Conservation (phyloP, 2,329 filamentous ascomycete species). For the Aurifilum marmelostoma region DNA sequence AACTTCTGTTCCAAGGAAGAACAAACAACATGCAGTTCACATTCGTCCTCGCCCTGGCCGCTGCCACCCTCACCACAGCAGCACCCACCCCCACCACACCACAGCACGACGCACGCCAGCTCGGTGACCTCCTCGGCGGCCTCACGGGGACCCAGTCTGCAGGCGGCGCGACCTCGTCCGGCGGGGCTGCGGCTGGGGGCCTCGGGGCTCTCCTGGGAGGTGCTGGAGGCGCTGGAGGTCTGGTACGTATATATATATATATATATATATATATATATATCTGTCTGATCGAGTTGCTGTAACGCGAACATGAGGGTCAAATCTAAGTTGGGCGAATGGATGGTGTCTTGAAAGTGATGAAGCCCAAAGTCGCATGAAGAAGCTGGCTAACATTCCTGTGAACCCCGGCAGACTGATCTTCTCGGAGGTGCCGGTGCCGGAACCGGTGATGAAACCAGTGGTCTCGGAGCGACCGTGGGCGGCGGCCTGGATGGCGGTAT, state of each 20-base stretch:
- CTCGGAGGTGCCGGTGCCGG: conserved; percentile 14
- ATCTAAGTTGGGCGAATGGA: too few species aligned
- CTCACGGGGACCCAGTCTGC: neutral
- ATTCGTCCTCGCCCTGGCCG: conserved; percentile 18
- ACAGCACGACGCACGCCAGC: conserved; percentile 14
- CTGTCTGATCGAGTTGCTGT: too few species aligned
- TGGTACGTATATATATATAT: neutral
- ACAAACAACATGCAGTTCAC: neutral
- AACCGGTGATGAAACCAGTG: conserved; percentile 4
- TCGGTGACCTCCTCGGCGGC: conserved; percentile 15
- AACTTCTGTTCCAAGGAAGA: neutral
- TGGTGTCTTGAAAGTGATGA: too few species aligned
- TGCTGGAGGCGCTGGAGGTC: neutral
- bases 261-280: too few species aligned
- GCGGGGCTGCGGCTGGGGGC: neutral
- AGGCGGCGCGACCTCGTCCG: neutral
- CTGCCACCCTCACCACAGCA: conserved; percentile 12
- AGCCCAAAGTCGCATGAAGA: too few species aligned
- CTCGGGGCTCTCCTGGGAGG: conserved; percentile 1
- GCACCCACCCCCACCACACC: conserved; percentile 7
- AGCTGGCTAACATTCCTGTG: neutral
- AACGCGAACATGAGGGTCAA: too few species aligned
- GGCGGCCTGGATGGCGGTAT: conserved; percentile 9
- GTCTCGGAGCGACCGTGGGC: conserved; percentile 9
- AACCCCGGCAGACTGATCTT: conserved; percentile 2